Evolutionary conservation across 2,329 filamentous ascomycete species (phyloP).

Genomic region (Monosporascus sp.): DNA sequence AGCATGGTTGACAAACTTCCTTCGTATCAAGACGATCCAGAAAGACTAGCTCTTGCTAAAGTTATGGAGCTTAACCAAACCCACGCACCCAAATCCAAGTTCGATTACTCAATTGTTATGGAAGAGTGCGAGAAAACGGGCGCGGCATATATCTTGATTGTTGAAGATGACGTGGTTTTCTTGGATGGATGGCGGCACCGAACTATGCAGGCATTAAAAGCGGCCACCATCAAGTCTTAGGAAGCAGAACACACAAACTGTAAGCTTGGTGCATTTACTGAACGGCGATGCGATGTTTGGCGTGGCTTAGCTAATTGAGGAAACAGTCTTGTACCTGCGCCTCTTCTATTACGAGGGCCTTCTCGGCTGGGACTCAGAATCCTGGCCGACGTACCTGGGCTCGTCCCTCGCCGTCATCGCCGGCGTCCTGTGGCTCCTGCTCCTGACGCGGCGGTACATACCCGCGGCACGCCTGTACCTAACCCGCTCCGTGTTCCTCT

Average conservation of each 20-base stretch:
- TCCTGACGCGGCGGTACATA: conserved; percentile 9
- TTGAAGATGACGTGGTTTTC: conserved; percentile 21
- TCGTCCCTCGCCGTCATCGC: conserved; percentile 8
- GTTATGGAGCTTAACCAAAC: not conserved
- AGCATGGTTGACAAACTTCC: conserved; percentile 17
- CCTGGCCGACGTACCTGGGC: conserved; percentile 16
- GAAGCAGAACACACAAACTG: conserved; percentile 16
- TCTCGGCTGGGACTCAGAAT: conserved; percentile 21
- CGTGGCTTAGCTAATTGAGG: not conserved
- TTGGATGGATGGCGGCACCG: conserved; percentile 22
- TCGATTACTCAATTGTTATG: conserved; percentile 41
- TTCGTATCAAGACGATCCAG: conserved; percentile 12
- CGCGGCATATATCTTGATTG: conserved; percentile 19
- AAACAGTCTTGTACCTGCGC: conserved; percentile 17
- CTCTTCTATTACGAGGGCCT: conserved; percentile 20
- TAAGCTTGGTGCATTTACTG: conserved; percentile 4
- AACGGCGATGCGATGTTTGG: not conserved
- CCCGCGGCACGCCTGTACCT: conserved; percentile 5
- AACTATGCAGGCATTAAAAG: conserved; percentile 11
- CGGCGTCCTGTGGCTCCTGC: conserved; percentile 6
- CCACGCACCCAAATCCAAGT: not conserved
- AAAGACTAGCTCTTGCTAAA: not conserved
- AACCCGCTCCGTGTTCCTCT: conserved; percentile 4
- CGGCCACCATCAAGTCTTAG: conserved; percentile 10
- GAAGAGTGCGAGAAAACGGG: conserved; percentile 41